These are phyloP conservation scores for Xylaria sp. DNA, from an alignment of 495 filamentous ascomycete species.

Conservation along the genomic window DNA sequence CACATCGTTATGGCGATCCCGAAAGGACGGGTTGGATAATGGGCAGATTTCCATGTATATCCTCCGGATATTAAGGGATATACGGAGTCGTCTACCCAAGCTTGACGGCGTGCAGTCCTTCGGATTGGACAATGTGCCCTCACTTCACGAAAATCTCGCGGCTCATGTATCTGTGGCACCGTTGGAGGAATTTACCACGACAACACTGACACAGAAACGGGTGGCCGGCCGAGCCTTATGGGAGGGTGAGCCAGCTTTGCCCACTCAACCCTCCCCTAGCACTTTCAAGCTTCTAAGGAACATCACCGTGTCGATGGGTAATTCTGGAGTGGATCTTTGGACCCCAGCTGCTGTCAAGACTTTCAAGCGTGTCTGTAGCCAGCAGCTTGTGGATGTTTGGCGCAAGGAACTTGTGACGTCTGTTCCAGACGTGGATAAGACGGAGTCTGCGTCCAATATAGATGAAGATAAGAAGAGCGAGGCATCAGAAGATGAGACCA, in stretches of 20 bases:
- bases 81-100: slow-evolving; percentile 69
- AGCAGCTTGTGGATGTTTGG: slow-evolving; percentile 53
- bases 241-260: slow-evolving; percentile 78
- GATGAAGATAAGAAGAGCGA: slow-evolving; percentile 25
- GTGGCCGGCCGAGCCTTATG: slow-evolving; percentile 67
- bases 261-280: slow-evolving; percentile 79
- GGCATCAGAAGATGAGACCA: slow-evolving; percentile 24
- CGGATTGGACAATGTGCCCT: slow-evolving; percentile 58
- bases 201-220: slow-evolving; percentile 46
- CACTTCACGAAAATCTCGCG: slow-evolving; percentile 64
- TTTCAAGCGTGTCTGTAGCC: slow-evolving; percentile 64
- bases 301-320: slow-evolving; percentile 70
- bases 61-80: slow-evolving; percentile 76
- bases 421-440: slow-evolving; percentile 6
- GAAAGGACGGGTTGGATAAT: slow-evolving; percentile 50
- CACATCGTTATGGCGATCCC: slow-evolving; percentile 49
- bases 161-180: slow-evolving; percentile 43
- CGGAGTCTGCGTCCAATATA: slow-evolving; percentile 19
- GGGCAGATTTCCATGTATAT: slow-evolving; percentile 71
- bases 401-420: slow-evolving; percentile 41
- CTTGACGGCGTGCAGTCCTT: slow-evolving; percentile 51
- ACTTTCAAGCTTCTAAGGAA: slow-evolving; percentile 77
- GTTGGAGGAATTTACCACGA: slow-evolving; percentile 50
- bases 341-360: slow-evolving; percentile 68
- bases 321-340: slow-evolving; percentile 82